Conservation (phyloP, 257 asterid genomes). For the Solanum chmielewskii region DNA sequence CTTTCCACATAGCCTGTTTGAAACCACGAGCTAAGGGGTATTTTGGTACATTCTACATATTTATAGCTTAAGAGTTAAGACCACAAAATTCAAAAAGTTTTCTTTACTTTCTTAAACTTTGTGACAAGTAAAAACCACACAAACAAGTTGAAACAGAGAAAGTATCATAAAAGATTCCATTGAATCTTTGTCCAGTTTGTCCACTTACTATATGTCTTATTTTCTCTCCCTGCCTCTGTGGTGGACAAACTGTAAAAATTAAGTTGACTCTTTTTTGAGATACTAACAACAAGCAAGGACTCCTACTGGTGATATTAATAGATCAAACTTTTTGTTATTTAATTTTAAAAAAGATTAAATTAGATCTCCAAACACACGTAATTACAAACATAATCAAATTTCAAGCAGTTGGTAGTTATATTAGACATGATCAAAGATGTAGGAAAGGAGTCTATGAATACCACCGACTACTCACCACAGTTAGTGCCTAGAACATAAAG, state of each 20-base stretch:
- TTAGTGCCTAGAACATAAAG: slow-evolving; percentile 95
- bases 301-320: neutral
- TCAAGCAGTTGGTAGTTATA: neutral
- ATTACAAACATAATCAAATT: neutral
- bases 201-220: neutral
- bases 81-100: neutral
- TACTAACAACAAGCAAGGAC: neutral
- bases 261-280: neutral
- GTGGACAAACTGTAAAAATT: neutral
- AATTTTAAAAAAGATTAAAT: neutral
- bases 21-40: neutral
- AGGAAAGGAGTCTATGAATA: neutral
- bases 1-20: neutral
- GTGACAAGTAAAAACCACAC: neutral
- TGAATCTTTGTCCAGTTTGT: neutral
- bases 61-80: neutral
- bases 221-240: neutral
- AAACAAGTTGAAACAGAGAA: neutral
- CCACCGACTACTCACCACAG: slow-evolving; percentile 49
- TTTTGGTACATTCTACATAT: neutral
- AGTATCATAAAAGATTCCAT: neutral
- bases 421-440: neutral
- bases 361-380: neutral
- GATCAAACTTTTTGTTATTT: neutral
- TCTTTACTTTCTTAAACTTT: neutral